Evolutionary conservation across 257 asterid genomes (phyloP).

Genomic region (Penstemon davidsonii): DNA sequence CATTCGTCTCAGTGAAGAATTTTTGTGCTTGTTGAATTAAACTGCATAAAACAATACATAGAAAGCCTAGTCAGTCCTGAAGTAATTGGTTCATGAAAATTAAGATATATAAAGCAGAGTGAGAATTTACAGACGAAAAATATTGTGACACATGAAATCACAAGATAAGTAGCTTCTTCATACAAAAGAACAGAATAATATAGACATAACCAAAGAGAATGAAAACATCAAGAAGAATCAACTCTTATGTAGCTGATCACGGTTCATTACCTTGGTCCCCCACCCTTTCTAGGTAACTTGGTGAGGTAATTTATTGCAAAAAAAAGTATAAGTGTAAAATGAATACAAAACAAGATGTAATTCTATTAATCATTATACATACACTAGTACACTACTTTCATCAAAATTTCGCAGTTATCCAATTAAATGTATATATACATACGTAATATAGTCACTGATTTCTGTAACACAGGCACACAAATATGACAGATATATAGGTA

Average conservation of each 20-base stretch:
- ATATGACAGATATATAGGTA: not conserved
- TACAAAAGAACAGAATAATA: conserved; percentile 6
- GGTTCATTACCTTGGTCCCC: conserved; percentile 12
- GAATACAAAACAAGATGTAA: not conserved
- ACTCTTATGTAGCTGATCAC: conserved; percentile 16
- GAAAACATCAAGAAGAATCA: not conserved
- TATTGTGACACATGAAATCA: not conserved
- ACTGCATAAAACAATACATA: conserved; percentile 54
- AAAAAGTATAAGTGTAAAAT: not conserved
- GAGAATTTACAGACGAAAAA: not conserved
- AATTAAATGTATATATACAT: too few relatives aligned
- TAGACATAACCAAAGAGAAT: conserved; percentile 3
- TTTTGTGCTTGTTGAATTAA: conserved; percentile 85
- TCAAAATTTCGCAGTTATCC: not conserved
- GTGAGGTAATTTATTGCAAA: not conserved
- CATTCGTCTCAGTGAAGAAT: conserved; percentile 75
- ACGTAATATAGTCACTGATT: not conserved
- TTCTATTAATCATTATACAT: not conserved
- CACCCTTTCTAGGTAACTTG: conserved; percentile 10
- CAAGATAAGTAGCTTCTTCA: too few relatives aligned
- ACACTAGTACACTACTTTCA: not conserved
- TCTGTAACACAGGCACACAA: not conserved
- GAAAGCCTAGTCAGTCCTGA: not conserved
- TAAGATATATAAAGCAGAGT: not conserved
- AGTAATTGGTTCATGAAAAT: too few relatives aligned